phyloP scores from a whole-genome alignment of 1,284 basidiomycete species.

The Trichosporon faecale region DNA sequence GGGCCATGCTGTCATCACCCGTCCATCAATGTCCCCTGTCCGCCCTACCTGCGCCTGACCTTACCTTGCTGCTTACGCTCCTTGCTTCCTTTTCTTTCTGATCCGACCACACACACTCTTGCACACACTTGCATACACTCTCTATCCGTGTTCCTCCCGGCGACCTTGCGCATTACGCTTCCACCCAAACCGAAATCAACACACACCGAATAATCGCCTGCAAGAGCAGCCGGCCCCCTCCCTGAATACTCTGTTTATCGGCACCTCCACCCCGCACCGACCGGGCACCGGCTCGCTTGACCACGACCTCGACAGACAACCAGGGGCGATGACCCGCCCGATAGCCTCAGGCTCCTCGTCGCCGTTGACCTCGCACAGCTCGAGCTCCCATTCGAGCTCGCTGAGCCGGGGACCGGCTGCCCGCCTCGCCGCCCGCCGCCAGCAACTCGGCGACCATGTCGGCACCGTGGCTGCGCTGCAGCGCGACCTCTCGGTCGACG shows the following conservation, averaged over 20 bases:
- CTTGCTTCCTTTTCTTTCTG: background rate
- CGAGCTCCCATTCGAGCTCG: background rate
- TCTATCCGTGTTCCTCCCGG: background rate
- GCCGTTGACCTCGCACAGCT: conserved; percentile 4
- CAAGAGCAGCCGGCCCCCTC: background rate
- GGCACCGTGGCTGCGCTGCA: conserved; percentile 33
- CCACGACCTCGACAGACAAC: background rate
- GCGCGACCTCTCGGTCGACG: conserved; percentile 37
- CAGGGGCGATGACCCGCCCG: conserved; percentile 1
- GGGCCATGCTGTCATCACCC: background rate
- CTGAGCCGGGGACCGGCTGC: background rate
- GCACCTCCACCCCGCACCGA: background rate
- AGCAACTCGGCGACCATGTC: conserved; percentile 37
- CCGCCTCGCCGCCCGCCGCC: conserved; percentile 16
- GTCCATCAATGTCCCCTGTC: background rate
- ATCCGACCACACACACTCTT: background rate
- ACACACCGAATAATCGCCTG: background rate
- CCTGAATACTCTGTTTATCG: conserved; percentile 1
- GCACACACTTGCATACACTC: background rate
- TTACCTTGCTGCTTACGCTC: background rate
- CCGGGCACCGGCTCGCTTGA: background rate
- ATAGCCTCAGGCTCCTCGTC: background rate
- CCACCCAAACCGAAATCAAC: background rate
- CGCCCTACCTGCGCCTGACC: too few species aligned
- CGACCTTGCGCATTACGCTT: background rate